Conservation (phyloP, 805 yeast species). For the Yarrowia sp. region DNA sequence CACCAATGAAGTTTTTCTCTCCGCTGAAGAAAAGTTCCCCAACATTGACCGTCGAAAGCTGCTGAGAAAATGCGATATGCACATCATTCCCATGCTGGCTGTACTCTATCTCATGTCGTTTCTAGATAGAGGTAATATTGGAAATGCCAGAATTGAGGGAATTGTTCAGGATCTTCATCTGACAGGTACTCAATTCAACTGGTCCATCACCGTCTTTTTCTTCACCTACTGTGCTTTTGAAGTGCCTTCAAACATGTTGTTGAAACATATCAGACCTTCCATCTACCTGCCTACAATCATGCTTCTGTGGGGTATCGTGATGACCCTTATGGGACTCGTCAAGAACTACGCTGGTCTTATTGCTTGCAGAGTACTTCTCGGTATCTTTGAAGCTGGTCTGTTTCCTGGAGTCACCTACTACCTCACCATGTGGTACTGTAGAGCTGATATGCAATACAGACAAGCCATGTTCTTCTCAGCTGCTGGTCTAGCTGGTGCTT, state of each 20-base stretch:
- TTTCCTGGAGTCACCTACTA: slow-evolving; percentile 45
- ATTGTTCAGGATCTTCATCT: slow-evolving; percentile 44
- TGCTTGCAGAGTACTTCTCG: slow-evolving; percentile 44
- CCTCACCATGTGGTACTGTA: slow-evolving; percentile 39
- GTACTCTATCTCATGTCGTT: slow-evolving; percentile 50
- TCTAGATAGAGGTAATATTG: slow-evolving; percentile 53
- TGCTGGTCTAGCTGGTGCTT: slow-evolving; percentile 45
- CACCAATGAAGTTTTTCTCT: background rate
- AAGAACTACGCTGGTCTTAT: slow-evolving; percentile 38
- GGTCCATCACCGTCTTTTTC: slow-evolving; percentile 46
- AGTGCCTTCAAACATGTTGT: slow-evolving; percentile 32
- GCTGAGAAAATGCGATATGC: slow-evolving; percentile 44
- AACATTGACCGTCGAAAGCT: slow-evolving; percentile 28
- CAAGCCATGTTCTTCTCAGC: slow-evolving; percentile 42
- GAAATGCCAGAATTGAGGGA: slow-evolving; percentile 54
- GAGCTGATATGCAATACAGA: slow-evolving; percentile 43
- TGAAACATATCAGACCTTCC: slow-evolving; percentile 41
- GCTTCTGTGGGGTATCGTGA: slow-evolving; percentile 41
- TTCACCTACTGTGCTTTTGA: slow-evolving; percentile 35
- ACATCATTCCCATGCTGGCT: slow-evolving; percentile 49
- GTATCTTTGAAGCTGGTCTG: slow-evolving; percentile 46
- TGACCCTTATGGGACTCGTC: slow-evolving; percentile 41
- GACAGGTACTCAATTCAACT: slow-evolving; percentile 36
- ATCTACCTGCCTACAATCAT: slow-evolving; percentile 39
- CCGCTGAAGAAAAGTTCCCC: slow-evolving; percentile 28